Percentiles rank a stretch among this genome's conserved stretches.
Evolutionary conservation across 2,329 filamentous ascomycete genomes (phyloP).

Genomic region (Colletotrichum phormii): DNA sequence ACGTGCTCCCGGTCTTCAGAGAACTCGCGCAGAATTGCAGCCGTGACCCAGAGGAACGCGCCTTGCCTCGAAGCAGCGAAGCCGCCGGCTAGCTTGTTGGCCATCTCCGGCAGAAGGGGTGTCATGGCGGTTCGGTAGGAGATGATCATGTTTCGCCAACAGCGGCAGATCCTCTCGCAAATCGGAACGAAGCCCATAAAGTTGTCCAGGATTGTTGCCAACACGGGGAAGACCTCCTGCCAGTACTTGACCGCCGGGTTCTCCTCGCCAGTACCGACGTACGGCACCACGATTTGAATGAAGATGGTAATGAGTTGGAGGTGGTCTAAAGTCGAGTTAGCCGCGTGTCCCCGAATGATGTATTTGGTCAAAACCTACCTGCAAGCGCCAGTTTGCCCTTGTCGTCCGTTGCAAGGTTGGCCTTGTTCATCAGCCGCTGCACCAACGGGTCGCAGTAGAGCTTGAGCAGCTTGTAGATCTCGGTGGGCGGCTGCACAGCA

Average conservation of each 20-base stretch:
- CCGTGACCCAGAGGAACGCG: conserved; percentile 98
- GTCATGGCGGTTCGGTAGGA: conserved; percentile 92
- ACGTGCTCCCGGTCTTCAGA: conserved; percentile 90
- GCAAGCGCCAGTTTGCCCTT: conserved; percentile 88
- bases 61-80: conserved; percentile 90
- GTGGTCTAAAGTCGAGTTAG: conserved; percentile 71
- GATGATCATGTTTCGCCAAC: conserved; percentile 97
- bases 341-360: neutral
- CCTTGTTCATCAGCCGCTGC: conserved; percentile 85
- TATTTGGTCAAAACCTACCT: conserved; percentile 60
- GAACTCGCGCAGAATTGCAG: conserved; percentile 94
- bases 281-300: conserved; percentile 81
- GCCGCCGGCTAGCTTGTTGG: conserved; percentile 86
- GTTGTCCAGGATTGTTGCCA: conserved; percentile 87
- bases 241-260: conserved; percentile 97
- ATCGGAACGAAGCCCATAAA: conserved; percentile 90
- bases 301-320: conserved; percentile 93
- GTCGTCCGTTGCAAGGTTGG: conserved; percentile 85
- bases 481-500: conserved; percentile 82
- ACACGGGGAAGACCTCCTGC: conserved; percentile 89
- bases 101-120: conserved; percentile 85
- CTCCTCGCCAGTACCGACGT: conserved; percentile 76
- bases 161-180: conserved; percentile 91
- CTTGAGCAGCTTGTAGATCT: conserved; percentile 88
- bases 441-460: conserved; percentile 94